Base-by-base conservation (phyloP, 2,329 filamentous ascomycete genomes). In the Gliomastix tumulicola region DNA sequence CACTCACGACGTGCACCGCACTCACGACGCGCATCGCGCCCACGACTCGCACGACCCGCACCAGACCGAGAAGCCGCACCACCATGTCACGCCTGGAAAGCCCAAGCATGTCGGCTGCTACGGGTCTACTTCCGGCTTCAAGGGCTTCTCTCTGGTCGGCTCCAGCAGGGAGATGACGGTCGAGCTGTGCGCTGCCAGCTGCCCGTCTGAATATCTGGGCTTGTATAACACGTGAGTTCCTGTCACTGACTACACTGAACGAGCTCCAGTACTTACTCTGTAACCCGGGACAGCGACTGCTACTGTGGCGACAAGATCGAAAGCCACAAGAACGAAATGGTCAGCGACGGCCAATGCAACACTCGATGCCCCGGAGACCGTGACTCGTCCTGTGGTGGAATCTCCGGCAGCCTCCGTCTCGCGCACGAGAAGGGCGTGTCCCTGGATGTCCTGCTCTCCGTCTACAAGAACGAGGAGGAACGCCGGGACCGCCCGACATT, bases 51-150 rank as follows among this genome's bases (percentile, higher is more conserved):
- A n/a, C n/a, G n/a, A n/a, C n/a, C n/a, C n/a, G n/a, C n/a, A n/a
- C n/a, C n/a, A n/a, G n/a, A 16, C 30, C 22, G 22, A 25, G 22
- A 25, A 25, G 22, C 22, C 22, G 9, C 9, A 25, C 9, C 22
- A 25, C 22, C 9, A 25, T n/a, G 22, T 9, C 22, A 25, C 9
- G 22, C 22, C 22, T n/a, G n/a, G n/a, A n/a, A n/a, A n/a, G n/a
- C n/a, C n/a, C n/a, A n/a, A n/a, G n/a, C n/a, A n/a, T n/a, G n/a
- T n/a, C 21, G 56, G 57, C 39, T 60, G 56, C 43, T 42, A 45
- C 23, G 35, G 37, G n/a, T 57, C 53, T 21, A 19, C 35, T 11
- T 31, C 44, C 20, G 47, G 51, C 34, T 56, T 57, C 50, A 43
- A 48, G 5, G 37, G 20, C 33, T 59, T 56, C 44, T 12, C 36